phyloP scores from a whole-genome alignment of 129 eudicot genomes.

The Helianthus tuberosus region DNA sequence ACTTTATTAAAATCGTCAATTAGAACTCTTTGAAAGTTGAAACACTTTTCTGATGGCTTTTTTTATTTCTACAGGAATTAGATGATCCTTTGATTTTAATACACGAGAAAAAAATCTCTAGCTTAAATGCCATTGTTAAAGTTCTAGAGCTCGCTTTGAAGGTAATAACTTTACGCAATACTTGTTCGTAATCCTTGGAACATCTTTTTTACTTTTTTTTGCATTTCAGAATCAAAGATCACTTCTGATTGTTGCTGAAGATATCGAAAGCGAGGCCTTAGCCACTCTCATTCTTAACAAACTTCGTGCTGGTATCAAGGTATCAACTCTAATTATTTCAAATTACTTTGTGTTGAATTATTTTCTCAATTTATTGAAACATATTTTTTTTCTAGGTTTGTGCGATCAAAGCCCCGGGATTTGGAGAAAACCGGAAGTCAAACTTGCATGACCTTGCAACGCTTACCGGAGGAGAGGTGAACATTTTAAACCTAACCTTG shows the following conservation, averaged over 20 bases:
- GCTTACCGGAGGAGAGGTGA: constrained; percentile 73
- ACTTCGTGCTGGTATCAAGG: constrained; percentile 81
- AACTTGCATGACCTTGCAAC: constrained; percentile 67
- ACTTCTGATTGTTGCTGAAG: constrained; percentile 75
- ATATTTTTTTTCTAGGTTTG: constrained; percentile 45
- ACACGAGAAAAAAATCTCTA: constrained; percentile 72
- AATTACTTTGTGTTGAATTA: background rate
- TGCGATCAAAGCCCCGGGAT: constrained; percentile 78
- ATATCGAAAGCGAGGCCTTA: constrained; percentile 73
- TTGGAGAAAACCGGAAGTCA: constrained; percentile 71
- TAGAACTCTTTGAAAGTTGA: background rate
- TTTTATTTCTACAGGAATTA: constrained; percentile 53
- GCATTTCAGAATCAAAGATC: constrained; percentile 62
- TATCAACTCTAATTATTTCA: background rate
- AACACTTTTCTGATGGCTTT: background rate
- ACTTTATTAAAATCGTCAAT: background rate
- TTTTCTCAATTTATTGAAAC: background rate
- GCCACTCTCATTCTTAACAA: constrained; percentile 77
- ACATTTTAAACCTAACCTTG: background rate
- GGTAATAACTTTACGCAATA: constrained; percentile 33
- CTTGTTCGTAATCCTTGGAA: constrained; percentile 1
- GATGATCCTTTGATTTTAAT: constrained; percentile 70
- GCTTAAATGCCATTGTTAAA: constrained; percentile 62
- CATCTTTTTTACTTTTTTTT: background rate
- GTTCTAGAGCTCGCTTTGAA: constrained; percentile 72